Conservation (phyloP, 768 basidiomycete species). For the Lenzites betulinus region DNA sequence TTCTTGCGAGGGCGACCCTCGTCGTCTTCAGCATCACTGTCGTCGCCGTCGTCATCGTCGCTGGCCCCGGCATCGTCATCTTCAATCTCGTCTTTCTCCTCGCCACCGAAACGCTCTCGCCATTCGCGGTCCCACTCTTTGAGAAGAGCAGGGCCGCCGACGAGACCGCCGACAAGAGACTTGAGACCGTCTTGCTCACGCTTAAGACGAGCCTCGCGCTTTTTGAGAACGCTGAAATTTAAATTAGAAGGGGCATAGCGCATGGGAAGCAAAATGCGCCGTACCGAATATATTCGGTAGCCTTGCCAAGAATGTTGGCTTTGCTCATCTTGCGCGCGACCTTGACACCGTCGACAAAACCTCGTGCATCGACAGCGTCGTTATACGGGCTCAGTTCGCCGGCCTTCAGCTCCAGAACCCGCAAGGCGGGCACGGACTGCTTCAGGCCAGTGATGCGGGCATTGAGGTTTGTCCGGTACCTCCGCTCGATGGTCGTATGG, state of each 20-base stretch:
- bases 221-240: conserved; percentile 67
- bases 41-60: conserved; percentile 55
- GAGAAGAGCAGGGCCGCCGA: conserved; percentile 71
- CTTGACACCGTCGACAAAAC: conserved; percentile 90
- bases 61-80: conserved; percentile 43
- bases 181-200: conserved; percentile 78
- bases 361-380: conserved; percentile 77
- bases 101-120: conserved; percentile 72
- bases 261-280: conserved; percentile 14
- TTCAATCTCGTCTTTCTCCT: conserved; percentile 63
- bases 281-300: conserved; percentile 83
- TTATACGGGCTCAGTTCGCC: conserved; percentile 27
- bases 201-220: conserved; percentile 67
- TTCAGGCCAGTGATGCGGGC: conserved; percentile 81
- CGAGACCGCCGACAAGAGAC: conserved; percentile 65
- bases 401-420: conserved; percentile 65
- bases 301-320: conserved; percentile 87
- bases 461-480: conserved; percentile 88
- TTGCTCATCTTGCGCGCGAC: conserved; percentile 91
- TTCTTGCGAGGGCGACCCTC: conserved; percentile 66
- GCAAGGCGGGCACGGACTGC: conserved; percentile 80
- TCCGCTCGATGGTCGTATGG: conserved; percentile 86
- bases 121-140: conserved; percentile 79
- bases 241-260: conserved; percentile 6
- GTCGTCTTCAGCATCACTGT: conserved; percentile 39